Evolutionary conservation across 768 basidiomycete species (phyloP), one percentile per base, ranked within the genome.

Genomic region (Psilocybe subaeruginosa): DNA sequence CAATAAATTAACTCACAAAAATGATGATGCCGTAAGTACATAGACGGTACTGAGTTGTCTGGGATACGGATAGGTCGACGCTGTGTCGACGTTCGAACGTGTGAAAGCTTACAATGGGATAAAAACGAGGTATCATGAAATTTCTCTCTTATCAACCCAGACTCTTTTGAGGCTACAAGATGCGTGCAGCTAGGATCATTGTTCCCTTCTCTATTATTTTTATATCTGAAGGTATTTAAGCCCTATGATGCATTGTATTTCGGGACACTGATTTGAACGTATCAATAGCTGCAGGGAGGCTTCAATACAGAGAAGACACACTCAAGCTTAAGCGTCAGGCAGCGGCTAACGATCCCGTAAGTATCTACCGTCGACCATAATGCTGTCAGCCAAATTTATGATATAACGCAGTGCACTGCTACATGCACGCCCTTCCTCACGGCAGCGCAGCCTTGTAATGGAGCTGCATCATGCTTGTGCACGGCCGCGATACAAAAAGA

Each of bases 361-460:
- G 51, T 53, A 16, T 8, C 1, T 7, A 16, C 14, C 9, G 27
- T 49, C 27, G 27, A 30, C 5, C 12, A 12, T 51, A 33, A 30
- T 14, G 30, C n/a, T 1, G 37, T 51, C 2, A 53, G 29, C 8
- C 16, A 8, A 17, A 14, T 48, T 48, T n/a, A 35, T 5, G 29
- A 0, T 5, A 16, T 41, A 14, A 5, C 17, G 7, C 8, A 61
- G 60, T 61, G 60, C 29, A 50, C 54, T 5, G 4, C 17, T 16
- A 61, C 39, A 8, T 61, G 60, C 27, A 41, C 54, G 8, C 46
- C 60, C 0, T 56, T 61, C n/a, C 39, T 61, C 0, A 49, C 19
- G 12, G 47, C 54, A 17, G 60, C 53, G 19, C 6, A 60, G 53
- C n/a, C 59, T 8, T 60, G 59, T 23, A 41, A 48, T 48, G 52